Base-by-base conservation (phyloP, 805 yeast genomes). In the Wickerhamiella shivajii region DNA sequence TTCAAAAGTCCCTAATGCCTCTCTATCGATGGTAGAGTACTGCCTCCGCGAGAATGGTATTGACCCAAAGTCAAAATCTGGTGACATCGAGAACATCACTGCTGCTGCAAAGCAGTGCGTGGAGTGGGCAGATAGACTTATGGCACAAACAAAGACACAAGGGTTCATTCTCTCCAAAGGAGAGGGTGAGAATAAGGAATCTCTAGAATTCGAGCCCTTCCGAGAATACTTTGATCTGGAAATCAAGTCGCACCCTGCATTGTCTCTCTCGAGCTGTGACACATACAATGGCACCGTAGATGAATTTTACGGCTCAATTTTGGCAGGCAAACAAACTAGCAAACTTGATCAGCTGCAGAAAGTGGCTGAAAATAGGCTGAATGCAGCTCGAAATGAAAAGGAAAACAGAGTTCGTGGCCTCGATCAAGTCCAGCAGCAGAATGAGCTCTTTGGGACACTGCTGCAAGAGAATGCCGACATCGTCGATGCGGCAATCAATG, bases 261-360 rank as follows among this genome's bases (percentile, higher is more conserved):
- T 39, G 8, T 18, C 38, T 8, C 29, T 38, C 5, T 30, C 26
- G 11, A 60, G 58, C 13, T 55, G 71, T 10, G 54, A 59, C 6
- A 84, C 90, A 0, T 87, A 83, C 52, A 85, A 83, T 49, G 67
- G 69, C 38, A 76, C 96, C 0, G 64, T 87, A 14, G 98, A 87
- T 53, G 62, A 60, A 25, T 87, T 79, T 49, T 87, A 79, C 51
- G 81, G 95, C 0, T 74, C 87, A 0, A 61, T 85, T 11, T 93
- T 87, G 49, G 73, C 92, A 3, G 71, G 83, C 3, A 81, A 80
- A 47, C 70, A 74, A 46, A 74, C 84, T 0, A 55, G 79, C 36
- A 69, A 73, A 37, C 68, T 78, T 21, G 92, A 81, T 40, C 76
- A 72, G 30, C 36, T 47, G 14, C 39, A 39, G 24, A 41, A 64